Evolutionary conservation across 257 asterid genomes (phyloP).

Genomic region (Solanum neorickii): DNA sequence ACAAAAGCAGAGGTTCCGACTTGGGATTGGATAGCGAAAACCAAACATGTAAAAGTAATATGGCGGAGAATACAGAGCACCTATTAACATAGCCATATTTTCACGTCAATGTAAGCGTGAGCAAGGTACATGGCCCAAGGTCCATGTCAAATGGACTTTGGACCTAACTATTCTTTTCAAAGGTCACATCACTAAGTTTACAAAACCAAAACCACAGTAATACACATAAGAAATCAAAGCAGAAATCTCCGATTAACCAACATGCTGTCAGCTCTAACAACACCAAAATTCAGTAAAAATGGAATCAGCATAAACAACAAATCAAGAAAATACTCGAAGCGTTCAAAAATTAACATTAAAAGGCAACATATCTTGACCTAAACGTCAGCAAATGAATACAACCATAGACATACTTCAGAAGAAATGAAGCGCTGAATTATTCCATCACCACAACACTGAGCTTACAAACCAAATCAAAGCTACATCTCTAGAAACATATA

Average conservation of each 20-base stretch:
- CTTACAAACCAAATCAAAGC: not conserved
- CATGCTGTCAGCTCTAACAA: not conserved
- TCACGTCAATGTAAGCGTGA: not conserved
- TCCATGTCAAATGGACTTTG: not conserved
- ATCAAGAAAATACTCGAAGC: not conserved
- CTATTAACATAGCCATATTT: not conserved
- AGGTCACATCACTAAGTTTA: not conserved
- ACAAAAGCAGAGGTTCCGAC: too few relatives aligned
- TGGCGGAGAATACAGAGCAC: too few relatives aligned
- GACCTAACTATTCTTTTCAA: not conserved
- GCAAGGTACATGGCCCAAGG: not conserved
- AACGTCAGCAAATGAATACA: not conserved
- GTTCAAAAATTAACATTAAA: not conserved
- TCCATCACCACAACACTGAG: not conserved
- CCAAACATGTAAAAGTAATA: too few relatives aligned
- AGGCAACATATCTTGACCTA: not conserved
- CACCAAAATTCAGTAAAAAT: not conserved
- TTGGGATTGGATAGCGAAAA: too few relatives aligned
- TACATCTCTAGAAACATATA: not conserved
- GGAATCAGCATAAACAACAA: not conserved
- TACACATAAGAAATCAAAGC: not conserved
- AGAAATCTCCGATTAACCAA: not conserved
- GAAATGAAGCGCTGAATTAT: not conserved
- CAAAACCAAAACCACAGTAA: not conserved
- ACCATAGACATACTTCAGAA: not conserved